Conservation (phyloP, 2,329 filamentous ascomycete genomes). For the Bipolaris cookei region DNA sequence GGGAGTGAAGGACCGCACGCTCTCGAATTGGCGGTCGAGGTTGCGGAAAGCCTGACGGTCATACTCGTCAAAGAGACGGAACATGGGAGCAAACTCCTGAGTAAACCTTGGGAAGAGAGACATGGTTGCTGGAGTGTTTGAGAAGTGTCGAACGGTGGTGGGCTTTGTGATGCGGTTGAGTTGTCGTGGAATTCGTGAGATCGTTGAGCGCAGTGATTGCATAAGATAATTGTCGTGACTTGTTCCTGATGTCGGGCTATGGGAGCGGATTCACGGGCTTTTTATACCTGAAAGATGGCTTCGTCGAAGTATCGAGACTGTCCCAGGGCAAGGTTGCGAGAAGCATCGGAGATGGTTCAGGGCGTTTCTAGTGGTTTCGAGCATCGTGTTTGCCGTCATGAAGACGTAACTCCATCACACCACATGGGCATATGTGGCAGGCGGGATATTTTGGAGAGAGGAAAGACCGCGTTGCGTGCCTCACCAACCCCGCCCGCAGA, state of each 20-base stretch:
- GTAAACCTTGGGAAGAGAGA: conserved; percentile 53
- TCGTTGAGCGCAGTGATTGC: conserved; percentile 47
- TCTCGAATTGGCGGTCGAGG: conserved; percentile 31
- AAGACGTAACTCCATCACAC: conserved; percentile 5
- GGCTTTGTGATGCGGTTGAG: conserved; percentile 42
- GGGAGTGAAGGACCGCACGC: conserved; percentile 68
- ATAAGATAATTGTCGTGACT: conserved; percentile 38
- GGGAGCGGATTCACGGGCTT: conserved; percentile 13
- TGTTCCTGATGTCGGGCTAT: conserved; percentile 37
- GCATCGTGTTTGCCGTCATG: conserved; percentile 18
- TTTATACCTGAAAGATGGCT: conserved; percentile 37
- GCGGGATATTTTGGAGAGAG: conserved; percentile 3
- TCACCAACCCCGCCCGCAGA: neutral
- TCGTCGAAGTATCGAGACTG: conserved; percentile 39
- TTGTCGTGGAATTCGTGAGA: conserved; percentile 41
- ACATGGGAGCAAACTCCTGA: conserved; percentile 53
- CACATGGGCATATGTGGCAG: conserved; percentile 4
- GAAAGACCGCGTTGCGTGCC: conserved; percentile 1
- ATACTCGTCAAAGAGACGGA: conserved; percentile 58
- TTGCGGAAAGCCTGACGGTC: conserved; percentile 46
- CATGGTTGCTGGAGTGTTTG: conserved; percentile 43
- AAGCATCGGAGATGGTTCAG: conserved; percentile 34
- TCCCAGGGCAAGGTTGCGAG: conserved; percentile 20
- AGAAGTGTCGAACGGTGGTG: conserved; percentile 26
- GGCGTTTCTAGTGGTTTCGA: conserved; percentile 32